Evolutionary conservation across 768 basidiomycete genomes (phyloP).

Genomic region (Gautieria morchelliformis): DNA sequence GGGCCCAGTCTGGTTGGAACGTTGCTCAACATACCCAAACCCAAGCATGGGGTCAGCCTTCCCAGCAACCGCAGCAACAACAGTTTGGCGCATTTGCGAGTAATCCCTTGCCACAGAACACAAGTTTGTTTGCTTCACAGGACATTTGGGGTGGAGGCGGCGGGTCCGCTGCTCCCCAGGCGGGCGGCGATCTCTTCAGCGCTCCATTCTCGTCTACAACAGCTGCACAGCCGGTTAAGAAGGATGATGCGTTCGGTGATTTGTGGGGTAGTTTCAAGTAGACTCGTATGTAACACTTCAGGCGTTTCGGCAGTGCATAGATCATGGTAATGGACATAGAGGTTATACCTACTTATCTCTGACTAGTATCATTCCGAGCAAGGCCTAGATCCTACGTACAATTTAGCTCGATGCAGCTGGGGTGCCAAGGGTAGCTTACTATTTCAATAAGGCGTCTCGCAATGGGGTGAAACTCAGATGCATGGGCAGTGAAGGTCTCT

Average conservation of each 20-base stretch:
- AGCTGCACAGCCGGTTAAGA: conserved; percentile 36
- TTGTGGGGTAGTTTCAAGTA: conserved; percentile 81
- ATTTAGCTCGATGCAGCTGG: too few species aligned
- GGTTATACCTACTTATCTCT: background rate
- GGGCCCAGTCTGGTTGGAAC: conserved; percentile 56
- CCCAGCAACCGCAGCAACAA: conserved; percentile 17
- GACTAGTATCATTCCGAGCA: background rate
- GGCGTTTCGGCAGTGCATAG: background rate
- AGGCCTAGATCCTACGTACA: background rate
- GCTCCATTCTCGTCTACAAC: conserved; percentile 22
- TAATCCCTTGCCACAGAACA: conserved; percentile 20
- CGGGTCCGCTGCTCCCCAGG: conserved; percentile 15
- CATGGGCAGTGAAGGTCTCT: conserved; percentile 36
- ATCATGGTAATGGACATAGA: background rate
- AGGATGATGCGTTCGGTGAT: conserved; percentile 75
- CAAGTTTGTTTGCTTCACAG: conserved; percentile 27
- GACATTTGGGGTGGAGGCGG: conserved; percentile 49
- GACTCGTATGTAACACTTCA: background rate
- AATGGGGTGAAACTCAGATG: conserved; percentile 63
- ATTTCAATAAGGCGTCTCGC: conserved; percentile 68
- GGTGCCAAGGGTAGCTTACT: conserved; percentile 26
- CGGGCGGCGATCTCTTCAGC: conserved; percentile 24
- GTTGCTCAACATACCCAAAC: conserved; percentile 20
- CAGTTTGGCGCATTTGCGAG: conserved; percentile 27
- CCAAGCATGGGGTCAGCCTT: conserved; percentile 6